A percentile compares a stretch with the other conserved stretches of the same genome.
Evolutionary conservation across 306 rosid species (phyloP).

Genomic region (Carpinus fangiana): DNA sequence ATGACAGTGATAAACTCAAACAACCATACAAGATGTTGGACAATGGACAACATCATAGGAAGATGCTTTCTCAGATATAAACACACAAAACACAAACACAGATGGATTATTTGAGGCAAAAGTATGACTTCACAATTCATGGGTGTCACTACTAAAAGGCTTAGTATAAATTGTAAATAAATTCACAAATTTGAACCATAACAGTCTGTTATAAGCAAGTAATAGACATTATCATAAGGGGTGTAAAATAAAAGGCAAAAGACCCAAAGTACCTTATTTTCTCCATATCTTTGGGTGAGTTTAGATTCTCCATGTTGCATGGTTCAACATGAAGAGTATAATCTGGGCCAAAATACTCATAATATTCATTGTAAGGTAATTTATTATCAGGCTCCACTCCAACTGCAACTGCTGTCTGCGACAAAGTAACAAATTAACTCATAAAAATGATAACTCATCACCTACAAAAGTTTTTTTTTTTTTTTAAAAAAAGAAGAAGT

Average conservation of each 20-base stretch:
- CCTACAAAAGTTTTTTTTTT: slow-evolving; percentile 13
- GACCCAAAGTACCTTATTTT: slow-evolving; percentile 58
- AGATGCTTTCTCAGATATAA: too few relatives aligned
- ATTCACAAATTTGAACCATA: not conserved
- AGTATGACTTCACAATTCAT: not conserved
- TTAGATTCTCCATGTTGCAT: slow-evolving; percentile 78
- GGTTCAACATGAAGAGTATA: slow-evolving; percentile 76
- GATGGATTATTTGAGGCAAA: not conserved
- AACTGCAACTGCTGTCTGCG: slow-evolving; percentile 91
- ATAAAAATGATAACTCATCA: slow-evolving; percentile 12
- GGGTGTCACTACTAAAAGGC: not conserved
- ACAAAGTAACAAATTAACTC: slow-evolving; percentile 28
- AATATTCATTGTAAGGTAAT: slow-evolving; percentile 86
- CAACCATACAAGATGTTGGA: not conserved
- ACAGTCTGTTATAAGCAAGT: not conserved
- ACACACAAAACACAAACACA: not conserved
- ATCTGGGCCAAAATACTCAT: slow-evolving; percentile 91
- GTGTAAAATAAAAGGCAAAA: too few relatives aligned
- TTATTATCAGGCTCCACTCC: slow-evolving; percentile 91
- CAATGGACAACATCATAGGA: not conserved
- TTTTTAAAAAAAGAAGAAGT: not conserved
- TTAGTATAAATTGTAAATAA: not conserved
- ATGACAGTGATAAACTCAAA: not conserved
- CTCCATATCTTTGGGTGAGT: slow-evolving; percentile 79
- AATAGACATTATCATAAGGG: not conserved